Evolutionary conservation across 2,329 filamentous ascomycete genomes (phyloP), one percentile per base, ranked within the genome.

Genomic region (Diplodia corticola): DNA sequence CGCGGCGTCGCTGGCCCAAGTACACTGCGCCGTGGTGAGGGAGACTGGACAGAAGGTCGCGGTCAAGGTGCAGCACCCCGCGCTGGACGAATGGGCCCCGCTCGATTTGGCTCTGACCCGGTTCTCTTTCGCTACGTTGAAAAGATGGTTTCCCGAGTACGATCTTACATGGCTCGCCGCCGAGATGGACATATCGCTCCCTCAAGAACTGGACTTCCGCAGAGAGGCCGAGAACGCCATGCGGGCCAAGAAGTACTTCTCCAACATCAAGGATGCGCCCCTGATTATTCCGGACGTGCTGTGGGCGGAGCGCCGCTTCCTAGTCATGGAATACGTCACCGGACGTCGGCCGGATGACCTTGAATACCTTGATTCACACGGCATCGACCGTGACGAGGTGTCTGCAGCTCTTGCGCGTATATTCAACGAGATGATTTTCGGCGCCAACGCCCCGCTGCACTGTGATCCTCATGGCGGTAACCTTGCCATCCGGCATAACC

Each of bases 351-450:
- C 93, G 2, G 95, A 99, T 76, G 94, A 99, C 75, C 85, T 98
- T 1, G 87, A 87, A 17, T 98, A 91, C 75, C 83, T 99, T 3
- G 95, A 98, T 77, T 82, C 84, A 6, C 91, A 96, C 75, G 86
- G 87, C 67, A 99, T 99, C 75, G 92, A 96, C 77, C 88, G 95
- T 22, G 95, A 98, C 74, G 94, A 98, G 78, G 95, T 99, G 5
- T 96, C 93, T 0, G 93, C 94, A 1, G 91, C 93, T 0, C 83
- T 99, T 4, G 90, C 95, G 0, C 88, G 89, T 67, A 92, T 99
- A 67, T 99, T 99, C 85, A 99, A 99, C 82, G 93, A 98, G 77
- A 99, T 99, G 95, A 97, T 99, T 71, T 99, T 99, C 71, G 93
- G 94, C 57, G 86, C 89, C 63, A 86, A 89, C 67, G 94, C 94